Conservation (phyloP, 2,329 filamentous ascomycete species). For the Fusarium sacchari region DNA sequence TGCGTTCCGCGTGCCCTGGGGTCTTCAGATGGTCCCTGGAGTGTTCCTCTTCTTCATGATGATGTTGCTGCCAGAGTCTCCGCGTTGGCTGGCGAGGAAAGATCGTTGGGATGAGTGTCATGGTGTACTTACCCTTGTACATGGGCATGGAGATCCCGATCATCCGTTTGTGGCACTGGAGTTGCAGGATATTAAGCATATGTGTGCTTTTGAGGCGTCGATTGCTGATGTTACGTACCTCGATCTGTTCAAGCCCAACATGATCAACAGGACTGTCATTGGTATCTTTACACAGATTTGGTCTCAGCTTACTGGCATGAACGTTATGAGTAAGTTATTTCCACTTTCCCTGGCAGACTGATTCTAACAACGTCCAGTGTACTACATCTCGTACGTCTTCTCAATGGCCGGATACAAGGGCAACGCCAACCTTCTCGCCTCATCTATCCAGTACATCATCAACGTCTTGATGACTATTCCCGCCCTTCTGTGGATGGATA, state of each 20-base stretch:
- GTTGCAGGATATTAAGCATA: conserved; percentile 76
- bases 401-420: conserved; percentile 52
- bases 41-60: conserved; percentile 68
- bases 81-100: conserved; percentile 75
- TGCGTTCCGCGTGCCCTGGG: conserved; percentile 71
- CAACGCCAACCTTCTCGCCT: conserved; percentile 64
- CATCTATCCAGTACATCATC: conserved; percentile 72
- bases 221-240: conserved; percentile 76
- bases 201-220: conserved; percentile 76
- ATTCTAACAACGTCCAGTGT: conserved; percentile 53
- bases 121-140: conserved; percentile 64
- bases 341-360: rapidly evolving
- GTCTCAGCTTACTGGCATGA: conserved; percentile 67
- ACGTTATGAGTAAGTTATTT: conserved; percentile 62
- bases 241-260: conserved; percentile 78
- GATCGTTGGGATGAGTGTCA: conserved; percentile 71
- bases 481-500: conserved; percentile 78
- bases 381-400: conserved; percentile 65
- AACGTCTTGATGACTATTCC: conserved; percentile 83
- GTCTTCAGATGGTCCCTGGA: conserved; percentile 66
- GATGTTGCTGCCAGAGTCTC: conserved; percentile 62
- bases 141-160: conserved; percentile 72
- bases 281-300: conserved; percentile 64
- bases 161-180: conserved; percentile 74
- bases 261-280: conserved; percentile 63